Conservation (phyloP, 345 rosid genomes). For the Eucalyptus melliodora region DNA sequence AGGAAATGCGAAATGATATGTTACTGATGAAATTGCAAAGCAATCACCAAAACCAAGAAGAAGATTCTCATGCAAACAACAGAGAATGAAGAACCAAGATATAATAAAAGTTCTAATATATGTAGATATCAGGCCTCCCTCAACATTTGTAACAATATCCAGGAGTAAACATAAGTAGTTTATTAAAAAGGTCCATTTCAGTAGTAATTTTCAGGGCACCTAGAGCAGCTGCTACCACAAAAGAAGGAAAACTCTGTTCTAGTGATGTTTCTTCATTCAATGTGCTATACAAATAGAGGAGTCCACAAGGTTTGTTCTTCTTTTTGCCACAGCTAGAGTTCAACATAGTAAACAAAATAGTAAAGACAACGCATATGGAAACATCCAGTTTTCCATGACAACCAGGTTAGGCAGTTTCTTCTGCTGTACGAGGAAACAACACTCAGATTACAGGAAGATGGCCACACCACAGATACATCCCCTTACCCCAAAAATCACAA, state of each 20-base stretch:
- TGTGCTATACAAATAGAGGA: neutral
- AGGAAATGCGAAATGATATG: neutral
- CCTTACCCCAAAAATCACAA: neutral
- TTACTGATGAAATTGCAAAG: neutral
- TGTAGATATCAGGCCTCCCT: neutral
- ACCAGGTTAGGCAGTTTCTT: neutral
- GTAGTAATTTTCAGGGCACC: neutral
- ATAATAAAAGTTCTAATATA: neutral
- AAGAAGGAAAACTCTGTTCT: neutral
- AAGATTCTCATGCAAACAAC: neutral
- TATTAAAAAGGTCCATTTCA: neutral
- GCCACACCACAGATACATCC: neutral
- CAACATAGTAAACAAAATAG: neutral
- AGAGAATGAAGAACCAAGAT: neutral
- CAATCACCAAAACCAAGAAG: neutral
- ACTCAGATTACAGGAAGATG: neutral
- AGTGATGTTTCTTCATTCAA: neutral
- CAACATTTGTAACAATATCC: neutral
- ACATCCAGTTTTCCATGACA: neutral
- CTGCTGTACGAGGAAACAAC: neutral
- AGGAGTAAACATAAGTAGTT: neutral
- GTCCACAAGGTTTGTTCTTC: neutral
- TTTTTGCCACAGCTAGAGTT: neutral
- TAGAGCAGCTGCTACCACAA: neutral
- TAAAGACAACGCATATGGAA: neutral